Percentiles rank a stretch among this genome's conserved stretches.
Conservation (phyloP, 345 rosid species). For the Eucalyptus fibrosa region DNA sequence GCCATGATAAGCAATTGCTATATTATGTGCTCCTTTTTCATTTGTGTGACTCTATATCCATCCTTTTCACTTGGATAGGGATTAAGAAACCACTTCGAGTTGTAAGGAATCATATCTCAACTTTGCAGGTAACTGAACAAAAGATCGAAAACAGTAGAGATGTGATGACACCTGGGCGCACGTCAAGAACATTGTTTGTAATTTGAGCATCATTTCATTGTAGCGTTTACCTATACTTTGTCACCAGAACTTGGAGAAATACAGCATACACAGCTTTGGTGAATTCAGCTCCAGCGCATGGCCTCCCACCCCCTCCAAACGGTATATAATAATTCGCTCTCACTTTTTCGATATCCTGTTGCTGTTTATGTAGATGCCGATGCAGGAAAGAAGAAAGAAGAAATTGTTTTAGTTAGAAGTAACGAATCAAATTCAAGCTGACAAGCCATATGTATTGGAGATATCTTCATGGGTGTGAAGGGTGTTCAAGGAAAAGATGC, state of each 20-base stretch:
- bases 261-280: slow-evolving; percentile 18
- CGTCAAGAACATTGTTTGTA: neutral
- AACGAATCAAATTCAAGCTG: neutral
- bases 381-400: neutral
- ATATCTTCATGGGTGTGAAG: no score
- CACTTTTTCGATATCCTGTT: slow-evolving; percentile 4
- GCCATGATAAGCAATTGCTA: no score
- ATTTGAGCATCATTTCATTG: neutral
- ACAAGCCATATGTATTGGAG: neutral
- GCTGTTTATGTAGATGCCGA: neutral
- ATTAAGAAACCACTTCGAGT: no score
- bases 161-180: neutral
- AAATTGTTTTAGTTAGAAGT: neutral
- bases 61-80: no score
- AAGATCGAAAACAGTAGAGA: no score
- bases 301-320: slow-evolving; percentile 37
- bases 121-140: no score
- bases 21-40: no score
- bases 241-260: slow-evolving; percentile 17
- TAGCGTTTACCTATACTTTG: slow-evolving; percentile 4
- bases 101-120: no score
- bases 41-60: no score
- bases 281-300: slow-evolving; percentile 29
- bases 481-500: no score
- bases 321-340: slow-evolving; percentile 25